Base-by-base conservation (phyloP, 108 stramenopile species). In the Aurantiochytrium sp. region DNA sequence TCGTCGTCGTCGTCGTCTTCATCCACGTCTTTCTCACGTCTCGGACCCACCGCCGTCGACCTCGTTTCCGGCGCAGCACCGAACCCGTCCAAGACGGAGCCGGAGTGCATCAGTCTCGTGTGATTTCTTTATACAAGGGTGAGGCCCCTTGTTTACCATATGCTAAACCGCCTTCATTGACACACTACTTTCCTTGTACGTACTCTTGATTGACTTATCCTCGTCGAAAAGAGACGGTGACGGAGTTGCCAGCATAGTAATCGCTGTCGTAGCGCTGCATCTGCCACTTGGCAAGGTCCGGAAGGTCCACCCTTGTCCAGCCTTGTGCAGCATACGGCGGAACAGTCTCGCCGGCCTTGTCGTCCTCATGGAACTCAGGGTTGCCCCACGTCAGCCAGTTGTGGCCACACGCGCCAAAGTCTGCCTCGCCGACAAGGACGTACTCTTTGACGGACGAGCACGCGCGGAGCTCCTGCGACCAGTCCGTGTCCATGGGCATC, bases 301-400 rank as follows among this genome's bases (percentile, higher is more conserved):
- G 73, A 6, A 81, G 39, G 17, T 81, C 73, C 45, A 48, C 21
- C n/a, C 73, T 6, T 12, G 6, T 30, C 45, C 73, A 48, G 12
- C 42, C 73, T 2, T 48, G 19, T 30, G 45, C 39, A 2, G 0
- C 36, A n/a, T 17, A 48, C 0, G 73, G 45, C 3, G 39, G 19
- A 24, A 1, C 12, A 12, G 0, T 48, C 12, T 41, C n/a, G 45
- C 24, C 53, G 21, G 53, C 22, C 19, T 34, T 22, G 41, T 17
- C 52, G 15, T 32, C 45, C 0, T 34, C 31, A 21, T 27, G 30
- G 1, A 31, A 34, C 45, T 52, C 52, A 0, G 86, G 2, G 17
- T 86, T 42, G 86, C 73, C 73, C 73, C 73, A 81, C 42, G 73
- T 81, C 6, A 48, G 39, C 73, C 73, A 81, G 30, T 48, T 81